Evolutionary conservation across 495 filamentous ascomycete genomes (phyloP), one percentile per base, ranked within the genome.

Genomic region (Aspergillus diversus): DNA sequence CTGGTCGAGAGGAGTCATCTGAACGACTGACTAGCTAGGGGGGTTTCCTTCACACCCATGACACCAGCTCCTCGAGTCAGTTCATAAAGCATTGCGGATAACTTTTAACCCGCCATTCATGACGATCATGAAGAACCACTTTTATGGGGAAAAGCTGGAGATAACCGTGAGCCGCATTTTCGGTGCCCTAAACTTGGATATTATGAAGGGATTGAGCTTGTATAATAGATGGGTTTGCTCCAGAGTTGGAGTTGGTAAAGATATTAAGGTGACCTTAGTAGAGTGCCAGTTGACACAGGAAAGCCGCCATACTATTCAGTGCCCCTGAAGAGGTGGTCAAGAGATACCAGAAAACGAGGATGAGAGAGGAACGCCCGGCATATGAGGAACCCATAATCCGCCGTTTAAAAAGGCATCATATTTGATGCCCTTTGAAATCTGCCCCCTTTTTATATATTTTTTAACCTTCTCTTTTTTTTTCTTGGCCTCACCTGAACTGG

Each of bases 11-110:
- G 31, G 27, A 33, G 31, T 37, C 21, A 27, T 27, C 1, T n/a
- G 12, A 35, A 16, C 9, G 21, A n/a, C n/a, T 50, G 47, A 31
- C 12, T 43, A 43, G 5, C 21, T 27, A 9, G 16, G 16, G 5
- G 16, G 27, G 31, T 6, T 50, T 17, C 16, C 16, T 9, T 9
- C 47, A 50, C 15, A 50, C n/a, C 7, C 33, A 55, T 55, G 59
- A 61, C 59, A 32, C 39, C 35, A 46, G 13, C 50, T 35, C 33
- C 32, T 16, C 34, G 49, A 60, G 49, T 53, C 49, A 60, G 47
- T 50, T 50, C n/a, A 31, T 27, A 50, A 50, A 50, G 5, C 11
- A 16, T 27, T 27, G 21, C 21, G 21, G 21, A 27, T 27, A 27
- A 27, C 21, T 27, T 2, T 27, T 27, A 27, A 27, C 21, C 21